Evolutionary conservation across 768 basidiomycete genomes (phyloP).

Genomic region (Phlebiopsis gigantea): DNA sequence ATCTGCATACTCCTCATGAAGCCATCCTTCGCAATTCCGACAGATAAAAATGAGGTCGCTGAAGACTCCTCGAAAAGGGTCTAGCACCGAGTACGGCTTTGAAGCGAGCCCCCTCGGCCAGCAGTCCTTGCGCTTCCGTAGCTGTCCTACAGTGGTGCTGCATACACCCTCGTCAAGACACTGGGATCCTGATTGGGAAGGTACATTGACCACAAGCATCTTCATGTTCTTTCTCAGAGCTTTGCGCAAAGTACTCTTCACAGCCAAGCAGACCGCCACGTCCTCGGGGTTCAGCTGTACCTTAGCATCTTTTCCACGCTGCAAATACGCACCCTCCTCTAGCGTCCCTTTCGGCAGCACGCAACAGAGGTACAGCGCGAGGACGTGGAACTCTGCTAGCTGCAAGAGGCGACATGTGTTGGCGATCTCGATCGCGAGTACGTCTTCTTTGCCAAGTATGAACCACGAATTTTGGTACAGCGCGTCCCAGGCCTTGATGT

Average conservation of each 20-base stretch:
- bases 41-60: neutral
- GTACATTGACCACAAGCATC: neutral
- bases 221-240: neutral
- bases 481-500: conserved; percentile 3
- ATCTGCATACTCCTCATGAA: neutral
- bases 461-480: neutral
- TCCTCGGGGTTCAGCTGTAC: neutral
- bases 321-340: neutral
- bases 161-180: neutral
- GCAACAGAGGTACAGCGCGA: conserved; percentile 8
- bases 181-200: neutral
- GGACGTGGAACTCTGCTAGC: conserved; percentile 1
- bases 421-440: conserved; percentile 5
- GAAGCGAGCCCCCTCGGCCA: neutral
- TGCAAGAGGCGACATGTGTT: neutral
- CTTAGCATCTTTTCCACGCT: neutral
- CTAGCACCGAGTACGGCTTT: neutral
- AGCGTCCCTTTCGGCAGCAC: neutral
- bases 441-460: conserved; percentile 1
- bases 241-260: neutral
- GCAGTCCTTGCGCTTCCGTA: neutral
- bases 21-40: neutral
- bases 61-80: neutral
- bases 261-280: neutral
- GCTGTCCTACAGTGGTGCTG: neutral